Evolutionary conservation across 2,329 filamentous ascomycete genomes (phyloP).

Genomic region (Penicillium sp.): DNA sequence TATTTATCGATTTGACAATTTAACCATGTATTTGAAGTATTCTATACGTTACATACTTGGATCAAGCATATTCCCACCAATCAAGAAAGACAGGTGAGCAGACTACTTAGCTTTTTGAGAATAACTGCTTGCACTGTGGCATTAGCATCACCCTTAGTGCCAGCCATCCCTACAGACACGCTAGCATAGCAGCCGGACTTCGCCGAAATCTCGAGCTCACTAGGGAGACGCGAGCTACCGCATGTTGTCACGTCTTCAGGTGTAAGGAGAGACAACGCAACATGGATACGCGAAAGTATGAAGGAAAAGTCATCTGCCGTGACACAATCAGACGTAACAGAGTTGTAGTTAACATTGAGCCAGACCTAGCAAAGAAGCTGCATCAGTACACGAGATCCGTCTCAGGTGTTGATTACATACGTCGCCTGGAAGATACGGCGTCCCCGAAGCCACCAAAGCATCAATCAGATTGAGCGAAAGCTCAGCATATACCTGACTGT

Average conservation of each 20-base stretch:
- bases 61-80: slow-evolving; percentile 1
- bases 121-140: slow-evolving; percentile 53
- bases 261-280: slow-evolving; percentile 37
- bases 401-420: not conserved
- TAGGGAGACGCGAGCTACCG: slow-evolving; percentile 55
- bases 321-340: slow-evolving; percentile 51
- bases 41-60: not conserved
- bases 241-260: slow-evolving; percentile 57
- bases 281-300: slow-evolving; percentile 61
- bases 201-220: slow-evolving; percentile 55
- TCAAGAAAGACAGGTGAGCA: slow-evolving; percentile 50
- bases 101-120: slow-evolving; percentile 48
- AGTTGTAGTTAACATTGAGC: slow-evolving; percentile 69
- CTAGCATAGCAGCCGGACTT: slow-evolving; percentile 59
- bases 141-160: slow-evolving; percentile 59
- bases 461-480: slow-evolving; percentile 60
- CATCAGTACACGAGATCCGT: not conserved
- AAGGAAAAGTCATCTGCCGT: slow-evolving; percentile 58
- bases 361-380: slow-evolving; percentile 40
- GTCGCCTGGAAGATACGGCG: slow-evolving; percentile 61
- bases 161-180: slow-evolving; percentile 61
- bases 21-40: not conserved
- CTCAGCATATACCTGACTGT: slow-evolving; percentile 62
- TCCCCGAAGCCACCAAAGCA: slow-evolving; percentile 54
- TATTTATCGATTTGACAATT: not conserved